These are phyloP conservation scores for Fusarium buxicola DNA, from an alignment of 2,329 filamentous ascomycete genomes.

Conservation along the genomic window DNA sequence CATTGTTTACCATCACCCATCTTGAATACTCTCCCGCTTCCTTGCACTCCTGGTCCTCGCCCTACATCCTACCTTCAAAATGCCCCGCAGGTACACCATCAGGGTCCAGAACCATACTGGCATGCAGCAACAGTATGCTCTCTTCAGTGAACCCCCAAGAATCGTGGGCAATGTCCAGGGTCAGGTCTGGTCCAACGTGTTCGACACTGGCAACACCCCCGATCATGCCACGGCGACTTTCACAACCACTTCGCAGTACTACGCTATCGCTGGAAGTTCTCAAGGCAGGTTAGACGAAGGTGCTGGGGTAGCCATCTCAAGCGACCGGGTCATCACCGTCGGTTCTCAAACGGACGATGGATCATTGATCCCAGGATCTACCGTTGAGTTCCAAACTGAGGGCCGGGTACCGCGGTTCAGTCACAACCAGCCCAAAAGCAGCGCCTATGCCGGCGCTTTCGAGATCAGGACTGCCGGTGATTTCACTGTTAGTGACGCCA, in stretches of 20 bases:
- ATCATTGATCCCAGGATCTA: neutral
- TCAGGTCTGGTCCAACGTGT: conserved; percentile 2
- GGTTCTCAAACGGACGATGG: neutral
- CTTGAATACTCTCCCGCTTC: no score
- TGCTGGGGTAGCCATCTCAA: neutral
- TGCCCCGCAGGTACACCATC: neutral
- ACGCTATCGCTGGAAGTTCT: neutral
- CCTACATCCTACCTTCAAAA: no score
- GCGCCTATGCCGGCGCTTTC: neutral
- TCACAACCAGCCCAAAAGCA: neutral
- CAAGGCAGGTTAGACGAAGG: neutral
- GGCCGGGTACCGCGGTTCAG: neutral
- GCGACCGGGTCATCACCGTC: neutral
- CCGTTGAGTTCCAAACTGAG: neutral
- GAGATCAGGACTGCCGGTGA: neutral
- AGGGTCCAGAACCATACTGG: neutral
- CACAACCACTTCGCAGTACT: neutral
- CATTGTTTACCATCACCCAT: no score
- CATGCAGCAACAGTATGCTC: neutral
- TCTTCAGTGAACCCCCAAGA: neutral
- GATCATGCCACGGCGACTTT: neutral
- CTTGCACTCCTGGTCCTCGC: no score
- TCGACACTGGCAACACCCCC: neutral
- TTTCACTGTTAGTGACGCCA: neutral
- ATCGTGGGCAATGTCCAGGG: neutral